A percentile compares a stretch with the other conserved stretches of the same genome.
phyloP scores from a whole-genome alignment of 78 protist species.

The Dictyostelium intermedium region DNA sequence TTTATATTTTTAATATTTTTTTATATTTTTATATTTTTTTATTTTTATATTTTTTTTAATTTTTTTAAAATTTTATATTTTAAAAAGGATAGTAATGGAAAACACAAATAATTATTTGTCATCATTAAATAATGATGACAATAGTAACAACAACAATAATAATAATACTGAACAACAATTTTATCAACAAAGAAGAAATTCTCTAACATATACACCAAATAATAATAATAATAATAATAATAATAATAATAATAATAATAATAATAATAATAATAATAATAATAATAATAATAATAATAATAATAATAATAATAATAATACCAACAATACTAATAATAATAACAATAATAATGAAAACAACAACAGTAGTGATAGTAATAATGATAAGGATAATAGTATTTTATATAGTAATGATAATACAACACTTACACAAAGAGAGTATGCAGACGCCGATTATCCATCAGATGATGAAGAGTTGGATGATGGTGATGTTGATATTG shows the following conservation, averaged over 20 bases:
- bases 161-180: neutral
- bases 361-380: neutral
- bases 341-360: neutral
- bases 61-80: too few relatives aligned
- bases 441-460: neutral
- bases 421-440: slow-evolving; percentile 6
- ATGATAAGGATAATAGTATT: neutral
- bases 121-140: neutral
- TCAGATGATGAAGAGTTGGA: neutral
- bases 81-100: neutral
- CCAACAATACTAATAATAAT: neutral
- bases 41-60: too few relatives aligned
- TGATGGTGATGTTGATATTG: neutral
- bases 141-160: neutral
- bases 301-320: neutral
- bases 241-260: neutral
- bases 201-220: neutral
- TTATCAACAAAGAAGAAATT: slow-evolving; percentile 16
- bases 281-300: neutral
- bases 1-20: too few relatives aligned
- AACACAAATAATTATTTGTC: neutral
- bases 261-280: neutral
- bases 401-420: neutral
- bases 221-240: neutral
- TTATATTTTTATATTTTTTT: too few relatives aligned